Conservation (phyloP, 768 basidiomycete species). For the Pleurotus pulmonarius region DNA sequence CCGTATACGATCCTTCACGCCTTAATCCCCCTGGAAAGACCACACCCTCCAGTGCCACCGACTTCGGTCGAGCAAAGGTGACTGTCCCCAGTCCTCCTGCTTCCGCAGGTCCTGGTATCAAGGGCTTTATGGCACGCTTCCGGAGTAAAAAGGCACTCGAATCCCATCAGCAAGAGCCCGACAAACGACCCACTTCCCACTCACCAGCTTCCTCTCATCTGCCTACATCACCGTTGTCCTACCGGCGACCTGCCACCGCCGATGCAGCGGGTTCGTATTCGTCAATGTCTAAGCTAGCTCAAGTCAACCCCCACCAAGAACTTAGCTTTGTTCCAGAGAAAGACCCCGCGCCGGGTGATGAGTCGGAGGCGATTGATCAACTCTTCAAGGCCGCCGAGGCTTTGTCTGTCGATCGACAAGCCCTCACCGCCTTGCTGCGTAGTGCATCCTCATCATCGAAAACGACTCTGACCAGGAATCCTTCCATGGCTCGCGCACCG, state of each 20-base stretch:
- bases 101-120: conserved; percentile 68
- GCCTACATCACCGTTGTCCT: conserved; percentile 28
- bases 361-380: conserved; percentile 60
- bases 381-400: conserved; percentile 73
- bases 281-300: conserved; percentile 11
- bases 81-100: conserved; percentile 61
- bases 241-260: conserved; percentile 18
- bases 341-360: conserved; percentile 20
- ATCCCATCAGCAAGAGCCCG: conserved; percentile 20
- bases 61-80: conserved; percentile 51
- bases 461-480: conserved; percentile 39
- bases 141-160: conserved; percentile 43
- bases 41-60: conserved; percentile 41
- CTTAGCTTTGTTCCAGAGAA: conserved; percentile 20
- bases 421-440: conserved; percentile 64
- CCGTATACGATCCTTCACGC: conserved; percentile 37
- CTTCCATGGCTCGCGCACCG: conserved; percentile 29
- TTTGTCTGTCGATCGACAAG: conserved; percentile 71
- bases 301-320: conserved; percentile 3
- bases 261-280: conserved; percentile 7
- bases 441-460: conserved; percentile 51
- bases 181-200: conserved; percentile 24
- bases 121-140: conserved; percentile 80
- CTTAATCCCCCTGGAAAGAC: conserved; percentile 28
- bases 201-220: conserved; percentile 23